Evolutionary conservation across 139 green algal genomes (phyloP).

Genomic region (Closterium sp.): DNA sequence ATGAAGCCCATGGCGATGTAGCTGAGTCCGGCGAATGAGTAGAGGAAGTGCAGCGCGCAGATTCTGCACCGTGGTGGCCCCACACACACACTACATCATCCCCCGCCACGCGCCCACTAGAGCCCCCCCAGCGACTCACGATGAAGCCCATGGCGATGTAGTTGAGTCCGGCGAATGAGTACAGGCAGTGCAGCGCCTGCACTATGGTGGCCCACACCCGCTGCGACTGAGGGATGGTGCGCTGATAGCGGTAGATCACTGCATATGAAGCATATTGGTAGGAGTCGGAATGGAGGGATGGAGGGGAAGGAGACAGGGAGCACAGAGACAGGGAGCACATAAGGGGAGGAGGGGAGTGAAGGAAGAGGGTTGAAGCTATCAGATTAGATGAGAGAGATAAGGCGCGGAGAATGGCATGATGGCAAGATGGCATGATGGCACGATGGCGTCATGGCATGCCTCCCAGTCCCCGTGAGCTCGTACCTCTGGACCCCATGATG

Average conservation of each 20-base stretch:
- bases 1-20: no score
- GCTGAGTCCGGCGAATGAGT: not conserved
- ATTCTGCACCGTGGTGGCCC: no score
- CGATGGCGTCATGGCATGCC: not conserved
- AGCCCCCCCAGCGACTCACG: no score
- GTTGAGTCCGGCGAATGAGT: not conserved
- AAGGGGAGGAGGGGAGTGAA: no score
- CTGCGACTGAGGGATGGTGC: not conserved
- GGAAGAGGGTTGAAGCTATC: no score
- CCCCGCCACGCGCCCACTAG: no score
- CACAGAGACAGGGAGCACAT: not conserved
- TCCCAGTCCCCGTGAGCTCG: no score
- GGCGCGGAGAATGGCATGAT: not conserved
- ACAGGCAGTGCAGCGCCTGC: constrained; percentile 8
- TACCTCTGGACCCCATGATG: not conserved
- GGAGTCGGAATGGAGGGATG: not conserved
- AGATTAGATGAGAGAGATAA: no score
- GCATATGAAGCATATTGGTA: not conserved
- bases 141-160: not conserved
- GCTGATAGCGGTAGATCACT: not conserved
- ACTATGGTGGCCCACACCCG: not conserved
- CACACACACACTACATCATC: no score
- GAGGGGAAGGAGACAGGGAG: not conserved
- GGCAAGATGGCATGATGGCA: not conserved
- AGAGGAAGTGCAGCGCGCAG: no score